Base-by-base conservation (phyloP, 2,329 filamentous ascomycete species). In the Tothia fuscella region DNA sequence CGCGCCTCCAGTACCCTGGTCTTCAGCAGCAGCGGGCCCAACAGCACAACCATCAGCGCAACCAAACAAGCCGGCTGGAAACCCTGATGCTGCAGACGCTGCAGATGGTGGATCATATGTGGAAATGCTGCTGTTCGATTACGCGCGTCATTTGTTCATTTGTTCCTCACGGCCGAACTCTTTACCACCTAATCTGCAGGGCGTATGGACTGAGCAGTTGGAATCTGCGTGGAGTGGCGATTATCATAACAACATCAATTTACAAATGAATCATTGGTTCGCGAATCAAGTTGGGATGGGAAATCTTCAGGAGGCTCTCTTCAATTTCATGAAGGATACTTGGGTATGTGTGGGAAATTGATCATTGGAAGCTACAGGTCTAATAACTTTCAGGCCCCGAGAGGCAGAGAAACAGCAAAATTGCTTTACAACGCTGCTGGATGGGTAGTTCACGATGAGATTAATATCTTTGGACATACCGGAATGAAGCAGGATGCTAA, bases 261-360 rank as follows among this genome's bases (percentile, higher is more conserved):
- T 76, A 1, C 70, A 78, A 47, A 77, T 76, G 74, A 77, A 76
- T 45, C 66, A 76, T 48, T 78, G 74, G 73, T 60, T 57, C 2
- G 64, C 66, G 2, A 70, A 74, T 25, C 63, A 71, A 40, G 72
- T 70, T 0, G 71, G 71, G 0, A 55, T 76, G 0, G 63, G 61
- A 0, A 56, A 56, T 2, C 59, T 71, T 1, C 63, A 70, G 35
- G 51, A 55, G 0, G 63, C 67, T 0, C 53, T 74, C 0, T 76
- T 68, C 64, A 56, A 67, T 6, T 74, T 70, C 42, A 74, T 78
- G 56, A 47, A 57, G 4, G 55, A 72, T 14, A 75, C 63, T 0
- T 74, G 70, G 70, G 63, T 66, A 0, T 10, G 26, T 29, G 10
- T 10, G 26, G 13, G 26, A 10, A 10, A 14, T 14, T 29, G 10